Base-by-base conservation (phyloP, 768 basidiomycete genomes). In the Fibroporia radiculosa region DNA sequence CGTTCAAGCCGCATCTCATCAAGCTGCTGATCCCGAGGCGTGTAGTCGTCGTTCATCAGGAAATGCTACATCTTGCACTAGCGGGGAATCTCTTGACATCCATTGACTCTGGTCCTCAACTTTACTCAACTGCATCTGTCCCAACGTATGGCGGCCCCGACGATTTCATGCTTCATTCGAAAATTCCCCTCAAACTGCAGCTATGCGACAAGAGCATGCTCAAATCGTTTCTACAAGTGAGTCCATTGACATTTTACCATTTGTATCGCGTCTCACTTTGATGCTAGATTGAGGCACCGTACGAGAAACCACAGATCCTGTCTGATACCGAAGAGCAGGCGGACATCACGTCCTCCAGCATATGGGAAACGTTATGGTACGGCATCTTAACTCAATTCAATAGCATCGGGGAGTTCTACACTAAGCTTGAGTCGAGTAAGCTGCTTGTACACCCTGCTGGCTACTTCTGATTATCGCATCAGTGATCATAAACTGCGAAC, bases 11-110 rank as follows among this genome's bases (percentile, higher is more conserved):
- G 32, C 33, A 8, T n/a, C 16, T 14, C 6, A 27, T 35, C 26
- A 7, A 18, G 11, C 20, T 5, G 14, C 42, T 44, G 23, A 44
- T 26, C 6, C 11, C 19, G 22, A 16, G 14, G 14, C 28, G 22
- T 16, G 14, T 24, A 55, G 54, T 38, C 25, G 40, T 55, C 33
- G 51, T 41, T 8, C 38, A 47, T 29, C 54, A 55, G 41, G 54
- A 55, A 42, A 55, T 55, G 54, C 40, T 52, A 18, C 51, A 53
- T 32, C 42, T 53, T 16, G 31, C 51, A 8, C 48, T 55, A 14
- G 45, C 48, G 1, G 51, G 51, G 11, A 55, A 55, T 38, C 33
- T 55, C n/a, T 23, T 50, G 12, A 35, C 42, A 4, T 22, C 54
- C 16, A 24, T 55, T 10, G 45, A 38, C n/a, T 37, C n/a, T n/a